Conservation (phyloP, 108 stramenopile genomes). For the Cyclotella choctawhatcheeana region DNA sequence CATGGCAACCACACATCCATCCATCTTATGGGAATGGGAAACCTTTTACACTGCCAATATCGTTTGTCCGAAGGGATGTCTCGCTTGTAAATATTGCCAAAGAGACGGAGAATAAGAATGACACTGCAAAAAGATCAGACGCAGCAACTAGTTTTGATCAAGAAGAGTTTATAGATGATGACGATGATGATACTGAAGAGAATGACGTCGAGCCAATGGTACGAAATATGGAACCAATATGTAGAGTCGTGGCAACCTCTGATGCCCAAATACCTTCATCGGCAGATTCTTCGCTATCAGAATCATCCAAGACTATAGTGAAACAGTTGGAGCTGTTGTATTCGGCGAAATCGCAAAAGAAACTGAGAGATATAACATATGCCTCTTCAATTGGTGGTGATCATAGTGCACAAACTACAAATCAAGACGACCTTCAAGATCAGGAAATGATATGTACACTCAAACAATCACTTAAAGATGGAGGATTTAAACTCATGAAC, state of each 20-base stretch:
- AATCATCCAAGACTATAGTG: slow-evolving; percentile 37
- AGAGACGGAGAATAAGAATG: slow-evolving; percentile 2
- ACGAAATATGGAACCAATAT: slow-evolving; percentile 15
- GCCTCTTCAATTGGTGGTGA: slow-evolving; percentile 10
- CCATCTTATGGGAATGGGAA: slow-evolving; percentile 5
- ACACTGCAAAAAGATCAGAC: background rate
- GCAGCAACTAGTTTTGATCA: background rate
- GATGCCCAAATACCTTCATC: slow-evolving; percentile 57
- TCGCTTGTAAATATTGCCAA: slow-evolving; percentile 18
- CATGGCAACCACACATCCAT: background rate
- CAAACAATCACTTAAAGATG: slow-evolving; percentile 69
- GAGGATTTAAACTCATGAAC: slow-evolving; percentile 71
- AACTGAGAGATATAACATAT: slow-evolving; percentile 47
- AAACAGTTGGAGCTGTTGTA: slow-evolving; percentile 65
- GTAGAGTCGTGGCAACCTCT: slow-evolving; percentile 58
- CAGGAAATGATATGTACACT: slow-evolving; percentile 49
- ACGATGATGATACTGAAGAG: slow-evolving; percentile 2
- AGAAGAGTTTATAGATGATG: slow-evolving; percentile 1
- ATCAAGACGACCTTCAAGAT: slow-evolving; percentile 29
- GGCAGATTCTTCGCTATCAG: slow-evolving; percentile 19
- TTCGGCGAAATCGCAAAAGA: slow-evolving; percentile 60
- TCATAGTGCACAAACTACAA: background rate
- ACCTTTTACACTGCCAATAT: background rate
- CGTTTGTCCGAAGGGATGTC: slow-evolving; percentile 12
- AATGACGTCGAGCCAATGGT: too few relatives aligned